Evolutionary conservation across 768 basidiomycete species (phyloP), one percentile per base, ranked within the genome.

Genomic region (Panaeolus papilionaceus): DNA sequence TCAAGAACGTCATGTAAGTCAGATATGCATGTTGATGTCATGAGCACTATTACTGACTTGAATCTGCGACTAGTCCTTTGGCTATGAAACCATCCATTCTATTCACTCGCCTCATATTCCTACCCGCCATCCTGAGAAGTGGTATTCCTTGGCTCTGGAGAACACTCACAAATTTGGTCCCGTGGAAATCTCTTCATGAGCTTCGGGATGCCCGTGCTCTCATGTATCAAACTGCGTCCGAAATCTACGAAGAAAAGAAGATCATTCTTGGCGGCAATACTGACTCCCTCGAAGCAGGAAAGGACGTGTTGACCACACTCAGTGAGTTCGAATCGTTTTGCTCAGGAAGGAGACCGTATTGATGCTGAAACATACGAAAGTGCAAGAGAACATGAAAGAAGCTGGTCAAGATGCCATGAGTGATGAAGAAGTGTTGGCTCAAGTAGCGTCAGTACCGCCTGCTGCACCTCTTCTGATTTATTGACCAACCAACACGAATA

Each of bases 281-380:
- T 38, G 75, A 76, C n/a, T 77, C 74, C 1, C 68, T 79, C 3
- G 66, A 73, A 7, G 73, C 77, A 64, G 82, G 82, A 20, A 83
- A 82, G 64, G 85, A 86, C 70, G 77, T 86, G 14, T 80, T 86
- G 67, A 85, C 81, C 64, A 76, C 83, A 28, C 72, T 86, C 8
- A 72, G 86, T 86, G 69, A 45, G 84, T 61, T 71, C 26, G 4
- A 26, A 38, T 40, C 18, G 9, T 37, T 42, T 5, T 11, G 12
- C 28, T 1, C n/a, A 16, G 20, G 18, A 20, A 38, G 18, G 12
- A 23, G n/a, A 10, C 12, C 12, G 10, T 8, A 10, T 45, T 62
- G 28, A 62, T 37, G 14, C 11, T 14, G 10, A 26, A 20, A 14
- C 33, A 33, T 33, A 33, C 14, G 18, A 23, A 33, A 82, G 81